These are phyloP conservation scores for Wickerhamiella qilinensis DNA, from an alignment of 805 yeast genomes.

Conservation along the genomic window DNA sequence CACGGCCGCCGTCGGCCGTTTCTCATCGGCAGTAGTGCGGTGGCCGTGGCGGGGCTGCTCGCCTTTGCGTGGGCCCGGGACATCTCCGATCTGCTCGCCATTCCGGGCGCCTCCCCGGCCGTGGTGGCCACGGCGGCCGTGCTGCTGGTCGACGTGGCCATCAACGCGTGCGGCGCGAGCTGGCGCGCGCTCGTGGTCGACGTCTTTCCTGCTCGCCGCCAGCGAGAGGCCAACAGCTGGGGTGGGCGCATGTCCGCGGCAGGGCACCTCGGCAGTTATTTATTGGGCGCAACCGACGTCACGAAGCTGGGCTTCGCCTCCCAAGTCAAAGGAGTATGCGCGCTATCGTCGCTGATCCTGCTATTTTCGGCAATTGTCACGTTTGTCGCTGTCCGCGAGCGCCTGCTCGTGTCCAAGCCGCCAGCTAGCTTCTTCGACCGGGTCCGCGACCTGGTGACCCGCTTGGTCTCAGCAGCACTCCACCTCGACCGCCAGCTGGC, in stretches of 20 bases:
- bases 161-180: constrained; percentile 43
- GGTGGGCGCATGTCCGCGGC: constrained; percentile 48
- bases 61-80: constrained; percentile 28
- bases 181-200: constrained; percentile 47
- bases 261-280: constrained; percentile 43
- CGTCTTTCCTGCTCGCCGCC: constrained; percentile 40
- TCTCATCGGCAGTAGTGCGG: constrained; percentile 36
- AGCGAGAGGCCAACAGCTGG: constrained; percentile 46
- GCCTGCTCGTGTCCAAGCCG: constrained; percentile 27
- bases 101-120: constrained; percentile 23
- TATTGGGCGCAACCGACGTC: constrained; percentile 34
- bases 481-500: constrained; percentile 34
- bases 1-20: constrained; percentile 42
- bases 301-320: constrained; percentile 26
- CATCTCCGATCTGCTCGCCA: constrained; percentile 21
- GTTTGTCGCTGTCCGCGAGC: constrained; percentile 30
- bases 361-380: constrained; percentile 26
- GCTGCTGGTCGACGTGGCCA: constrained; percentile 39
- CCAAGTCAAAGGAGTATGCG: constrained; percentile 37
- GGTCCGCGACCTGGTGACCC: background rate
- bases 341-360: constrained; percentile 29
- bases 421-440: constrained; percentile 17
- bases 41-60: constrained; percentile 30
- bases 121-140: constrained; percentile 26
- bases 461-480: constrained; percentile 6